Conservation (phyloP, 2,329 filamentous ascomycete species). For the Aspergillus texensis region DNA sequence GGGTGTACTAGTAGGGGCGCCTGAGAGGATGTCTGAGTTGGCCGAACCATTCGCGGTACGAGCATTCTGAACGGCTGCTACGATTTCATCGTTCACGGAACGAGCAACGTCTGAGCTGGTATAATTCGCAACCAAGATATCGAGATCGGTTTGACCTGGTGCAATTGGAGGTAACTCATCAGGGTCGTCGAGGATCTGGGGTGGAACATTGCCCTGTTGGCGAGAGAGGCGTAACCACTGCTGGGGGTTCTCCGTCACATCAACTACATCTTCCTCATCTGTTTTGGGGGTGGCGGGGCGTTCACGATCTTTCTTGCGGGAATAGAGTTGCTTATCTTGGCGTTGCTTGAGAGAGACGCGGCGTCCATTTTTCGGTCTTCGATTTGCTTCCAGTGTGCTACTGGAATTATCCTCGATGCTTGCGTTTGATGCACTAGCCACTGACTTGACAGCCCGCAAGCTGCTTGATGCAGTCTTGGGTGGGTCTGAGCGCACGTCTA, state of each 20-base stretch:
- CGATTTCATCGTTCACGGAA: constrained; percentile 76
- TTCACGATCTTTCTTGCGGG: constrained; percentile 70
- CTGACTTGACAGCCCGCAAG: constrained; percentile 84
- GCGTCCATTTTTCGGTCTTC: constrained; percentile 69
- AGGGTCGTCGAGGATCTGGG: constrained; percentile 70
- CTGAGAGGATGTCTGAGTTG: constrained; percentile 57
- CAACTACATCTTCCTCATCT: constrained; percentile 62
- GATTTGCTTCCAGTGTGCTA: constrained; percentile 60
- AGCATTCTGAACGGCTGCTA: constrained; percentile 66
- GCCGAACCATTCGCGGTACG: constrained; percentile 67
- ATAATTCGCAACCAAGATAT: constrained; percentile 77
- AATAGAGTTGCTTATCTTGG: constrained; percentile 89
- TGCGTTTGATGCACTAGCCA: constrained; percentile 77
- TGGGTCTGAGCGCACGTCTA: constrained; percentile 62
- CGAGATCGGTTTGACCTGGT: constrained; percentile 72
- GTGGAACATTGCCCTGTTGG: constrained; percentile 56
- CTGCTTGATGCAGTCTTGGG: constrained; percentile 80
- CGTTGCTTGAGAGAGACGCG: constrained; percentile 79
- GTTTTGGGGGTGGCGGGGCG: constrained; percentile 62
- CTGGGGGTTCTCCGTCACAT: constrained; percentile 55
- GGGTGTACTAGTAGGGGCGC: constrained; percentile 60
- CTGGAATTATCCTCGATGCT: constrained; percentile 71
- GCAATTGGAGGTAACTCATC: constrained; percentile 63
- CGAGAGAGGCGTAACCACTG: constrained; percentile 64
- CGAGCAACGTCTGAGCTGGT: constrained; percentile 74